Percentiles rank a stretch among this genome's conserved stretches.
Evolutionary conservation across 768 basidiomycete genomes (phyloP).

Genomic region (Trametes gibbosa): DNA sequence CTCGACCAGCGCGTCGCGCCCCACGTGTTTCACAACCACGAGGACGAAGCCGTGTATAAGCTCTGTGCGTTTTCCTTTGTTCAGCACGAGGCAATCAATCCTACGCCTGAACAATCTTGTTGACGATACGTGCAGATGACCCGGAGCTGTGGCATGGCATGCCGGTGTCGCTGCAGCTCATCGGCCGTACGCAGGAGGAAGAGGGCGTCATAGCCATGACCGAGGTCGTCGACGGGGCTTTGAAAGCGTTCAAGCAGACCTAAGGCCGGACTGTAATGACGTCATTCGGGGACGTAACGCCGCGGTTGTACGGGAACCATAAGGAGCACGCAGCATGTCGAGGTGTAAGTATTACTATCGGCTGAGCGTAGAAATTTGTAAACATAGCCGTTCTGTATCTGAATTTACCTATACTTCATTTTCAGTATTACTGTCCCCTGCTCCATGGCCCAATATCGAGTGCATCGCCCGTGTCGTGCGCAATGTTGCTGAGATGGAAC

Average conservation of each 20-base stretch:
- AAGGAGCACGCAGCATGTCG: too few species aligned
- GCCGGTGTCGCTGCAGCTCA: constrained; percentile 49
- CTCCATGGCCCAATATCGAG: too few species aligned
- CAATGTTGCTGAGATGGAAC: too few species aligned
- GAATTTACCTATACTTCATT: too few species aligned
- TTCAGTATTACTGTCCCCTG: too few species aligned
- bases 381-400: too few species aligned
- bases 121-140: constrained; percentile 33
- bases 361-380: too few species aligned
- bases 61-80: constrained; percentile 33
- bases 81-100: not conserved
- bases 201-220: constrained; percentile 51
- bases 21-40: constrained; percentile 40
- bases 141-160: constrained; percentile 43
- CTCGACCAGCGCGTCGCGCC: constrained; percentile 36
- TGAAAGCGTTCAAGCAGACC: constrained; percentile 23
- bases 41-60: constrained; percentile 44
- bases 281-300: too few species aligned
- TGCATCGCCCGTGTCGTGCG: too few species aligned
- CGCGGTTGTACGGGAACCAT: too few species aligned
- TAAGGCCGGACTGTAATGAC: too few species aligned
- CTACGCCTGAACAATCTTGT: not conserved
- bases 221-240: constrained; percentile 40
- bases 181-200: constrained; percentile 48
- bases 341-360: too few species aligned